Percentiles rank a stretch among this genome's conserved stretches.
phyloP scores from a whole-genome alignment of 768 basidiomycete species.

The Leccinum rimulosum region DNA sequence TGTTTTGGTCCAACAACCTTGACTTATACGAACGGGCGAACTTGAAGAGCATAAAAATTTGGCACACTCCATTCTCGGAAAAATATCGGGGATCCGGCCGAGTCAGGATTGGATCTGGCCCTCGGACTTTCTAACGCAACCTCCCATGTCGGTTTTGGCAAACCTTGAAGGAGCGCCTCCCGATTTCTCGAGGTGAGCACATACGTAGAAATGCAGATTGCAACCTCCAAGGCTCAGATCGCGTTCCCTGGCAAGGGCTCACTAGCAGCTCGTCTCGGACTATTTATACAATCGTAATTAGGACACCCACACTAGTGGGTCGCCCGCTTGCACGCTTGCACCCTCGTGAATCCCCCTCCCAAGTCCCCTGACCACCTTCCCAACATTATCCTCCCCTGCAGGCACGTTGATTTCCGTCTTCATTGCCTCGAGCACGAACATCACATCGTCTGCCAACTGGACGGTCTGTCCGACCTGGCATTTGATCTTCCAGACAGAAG shows the following conservation, averaged over 20 bases:
- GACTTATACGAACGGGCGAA: background rate
- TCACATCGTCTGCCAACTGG: conserved; percentile 38
- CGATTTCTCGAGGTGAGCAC: too few species aligned
- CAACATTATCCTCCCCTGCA: conserved; percentile 45
- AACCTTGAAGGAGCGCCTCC: too few species aligned
- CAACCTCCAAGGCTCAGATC: too few species aligned
- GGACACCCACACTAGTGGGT: conserved; percentile 36
- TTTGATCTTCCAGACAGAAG: conserved; percentile 51
- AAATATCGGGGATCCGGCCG: too few species aligned
- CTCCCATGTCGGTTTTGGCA: too few species aligned
- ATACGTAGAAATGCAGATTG: too few species aligned
- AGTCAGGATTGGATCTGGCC: too few species aligned
- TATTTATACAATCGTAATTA: background rate
- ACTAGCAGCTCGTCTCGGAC: too few species aligned
- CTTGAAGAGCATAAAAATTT: background rate
- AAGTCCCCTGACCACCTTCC: conserved; percentile 40
- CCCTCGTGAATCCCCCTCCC: conserved; percentile 44
- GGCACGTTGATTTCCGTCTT: conserved; percentile 57
- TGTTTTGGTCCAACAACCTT: background rate
- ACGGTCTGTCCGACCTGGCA: conserved; percentile 43
- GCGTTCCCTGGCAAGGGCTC: too few species aligned
- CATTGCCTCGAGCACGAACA: conserved; percentile 62
- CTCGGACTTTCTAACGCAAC: too few species aligned
- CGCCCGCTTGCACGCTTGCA: conserved; percentile 44
- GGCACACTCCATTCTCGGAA: too few species aligned